Evolutionary conservation across 2,329 filamentous ascomycete genomes (phyloP), one percentile per base, ranked within the genome.

Genomic region (Metarhizium anisopliae): DNA sequence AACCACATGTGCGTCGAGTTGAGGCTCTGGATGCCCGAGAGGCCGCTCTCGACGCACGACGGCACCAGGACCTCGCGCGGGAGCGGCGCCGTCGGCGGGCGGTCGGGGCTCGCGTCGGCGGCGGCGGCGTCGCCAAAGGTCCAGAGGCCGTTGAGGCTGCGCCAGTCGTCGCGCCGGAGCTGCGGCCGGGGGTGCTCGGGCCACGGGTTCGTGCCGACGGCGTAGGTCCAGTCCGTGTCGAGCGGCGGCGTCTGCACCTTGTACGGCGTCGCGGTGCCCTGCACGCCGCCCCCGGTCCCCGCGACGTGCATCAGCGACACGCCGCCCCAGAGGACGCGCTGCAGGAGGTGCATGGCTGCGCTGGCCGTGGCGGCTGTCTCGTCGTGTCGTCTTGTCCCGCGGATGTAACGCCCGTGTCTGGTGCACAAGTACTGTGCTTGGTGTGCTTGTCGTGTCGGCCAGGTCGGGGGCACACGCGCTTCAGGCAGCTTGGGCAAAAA

Each of bases 141-240:
- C 81, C 81, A 84, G 4, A 84, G 74, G 0, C 81, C 81, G 56
- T 84, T 83, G 6, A 84, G 70, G 49, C 72, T 81, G 64, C 78
- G 69, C 81, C 81, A 84, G 5, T 68, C 62, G 4, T 78, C 70
- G 4, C 81, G 77, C 40, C 74, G 73, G 8, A 84, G 74, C 60
- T 78, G 79, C 2, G 81, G 81, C 0, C 81, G 76, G 10, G 81
- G 81, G 59, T 84, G 75, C 51, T 84, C 78, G 2, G 77, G 77
- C 80, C 80, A 82, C 0, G 80, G 78, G 43, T 77, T 68, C 1
- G 71, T 79, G 38, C 79, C 79, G 20, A 81, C 76, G 5, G 74
- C 67, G 55, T 72, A 66, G 1, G 79, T 82, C 79, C 79, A 82
- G 8, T 74, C 70, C 2, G 77, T 81, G 58, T 77, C 74, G 2